These are phyloP conservation scores for Gossypium gossypioides DNA, from an alignment of 441 rosid species.

Conservation along the genomic window DNA sequence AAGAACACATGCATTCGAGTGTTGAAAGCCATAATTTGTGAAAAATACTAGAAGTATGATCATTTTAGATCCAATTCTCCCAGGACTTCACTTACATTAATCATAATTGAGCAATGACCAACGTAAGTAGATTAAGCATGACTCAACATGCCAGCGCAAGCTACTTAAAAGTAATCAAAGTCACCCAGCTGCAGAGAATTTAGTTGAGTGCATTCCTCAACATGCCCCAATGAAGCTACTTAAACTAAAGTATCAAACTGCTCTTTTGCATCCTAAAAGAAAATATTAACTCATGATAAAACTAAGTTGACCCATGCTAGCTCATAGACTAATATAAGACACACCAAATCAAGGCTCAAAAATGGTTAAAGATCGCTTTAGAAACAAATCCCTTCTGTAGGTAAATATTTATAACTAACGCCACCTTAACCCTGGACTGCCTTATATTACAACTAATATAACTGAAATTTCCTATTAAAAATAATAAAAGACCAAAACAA, in stretches of 20 bases:
- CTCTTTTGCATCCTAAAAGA: background rate
- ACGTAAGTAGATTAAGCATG: background rate
- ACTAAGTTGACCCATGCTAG: background rate
- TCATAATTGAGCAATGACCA: background rate
- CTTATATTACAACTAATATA: background rate
- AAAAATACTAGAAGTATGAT: background rate
- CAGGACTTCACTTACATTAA: background rate
- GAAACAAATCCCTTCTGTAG: background rate
- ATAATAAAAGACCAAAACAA: background rate
- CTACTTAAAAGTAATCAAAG: constrained; percentile 4
- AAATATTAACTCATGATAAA: background rate
- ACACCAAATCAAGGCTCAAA: background rate
- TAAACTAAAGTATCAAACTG: background rate
- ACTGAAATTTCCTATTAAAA: background rate
- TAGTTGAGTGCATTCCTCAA: background rate
- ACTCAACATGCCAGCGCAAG: background rate
- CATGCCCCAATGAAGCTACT: background rate
- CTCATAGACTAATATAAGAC: background rate
- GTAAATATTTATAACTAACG: background rate
- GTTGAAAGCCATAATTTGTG: background rate
- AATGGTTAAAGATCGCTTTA: background rate
- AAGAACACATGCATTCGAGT: background rate
- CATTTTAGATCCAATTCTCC: background rate
- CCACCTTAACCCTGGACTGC: background rate
- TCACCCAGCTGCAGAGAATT: background rate